A percentile compares a stretch with the other conserved stretches of the same genome.
These are phyloP conservation scores for Papilionanthe hybrid DNA, from an alignment of 116 monocot genomes.

Conservation along the genomic window DNA sequence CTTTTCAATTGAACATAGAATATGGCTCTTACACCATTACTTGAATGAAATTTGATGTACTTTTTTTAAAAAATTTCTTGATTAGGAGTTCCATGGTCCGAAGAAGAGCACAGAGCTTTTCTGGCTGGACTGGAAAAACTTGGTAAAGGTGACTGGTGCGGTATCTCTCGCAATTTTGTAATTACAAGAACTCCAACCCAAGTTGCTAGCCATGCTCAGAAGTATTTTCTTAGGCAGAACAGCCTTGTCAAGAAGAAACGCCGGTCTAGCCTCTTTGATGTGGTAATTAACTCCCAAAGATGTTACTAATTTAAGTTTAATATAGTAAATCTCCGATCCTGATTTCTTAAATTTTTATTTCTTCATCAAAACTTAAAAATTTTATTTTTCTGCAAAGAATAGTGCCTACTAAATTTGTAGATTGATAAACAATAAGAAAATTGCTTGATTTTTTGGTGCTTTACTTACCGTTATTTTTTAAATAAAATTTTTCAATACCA, in stretches of 20 bases:
- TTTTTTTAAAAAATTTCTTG: not conserved
- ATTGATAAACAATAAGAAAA: too few relatives aligned
- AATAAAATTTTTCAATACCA: too few relatives aligned
- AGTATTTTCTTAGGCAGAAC: slow-evolving; percentile 11
- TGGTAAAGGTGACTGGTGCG: slow-evolving; percentile 9
- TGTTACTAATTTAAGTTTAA: not conserved
- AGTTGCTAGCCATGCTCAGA: slow-evolving; percentile 16
- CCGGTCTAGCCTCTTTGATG: slow-evolving; percentile 11
- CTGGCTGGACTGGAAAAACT: slow-evolving; percentile 10
- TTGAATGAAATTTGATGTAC: too few relatives aligned
- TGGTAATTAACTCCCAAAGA: not conserved
- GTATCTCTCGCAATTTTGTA: slow-evolving; percentile 8
- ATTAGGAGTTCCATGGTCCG: slow-evolving; percentile 8
- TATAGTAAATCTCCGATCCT: too few relatives aligned
- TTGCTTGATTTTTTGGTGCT: too few relatives aligned
- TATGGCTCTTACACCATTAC: too few relatives aligned
- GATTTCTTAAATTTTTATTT: too few relatives aligned
- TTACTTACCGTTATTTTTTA: too few relatives aligned
- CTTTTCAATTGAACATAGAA: too few relatives aligned
- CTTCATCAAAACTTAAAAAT: too few relatives aligned
- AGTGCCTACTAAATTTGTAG: too few relatives aligned
- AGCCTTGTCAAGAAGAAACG: not conserved
- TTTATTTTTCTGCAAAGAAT: too few relatives aligned
- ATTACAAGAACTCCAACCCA: slow-evolving; percentile 8
- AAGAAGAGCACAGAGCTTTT: slow-evolving; percentile 10